Evolutionary conservation across 495 filamentous ascomycete genomes (phyloP).

Genomic region (Hypoxylon cercidicola): DNA sequence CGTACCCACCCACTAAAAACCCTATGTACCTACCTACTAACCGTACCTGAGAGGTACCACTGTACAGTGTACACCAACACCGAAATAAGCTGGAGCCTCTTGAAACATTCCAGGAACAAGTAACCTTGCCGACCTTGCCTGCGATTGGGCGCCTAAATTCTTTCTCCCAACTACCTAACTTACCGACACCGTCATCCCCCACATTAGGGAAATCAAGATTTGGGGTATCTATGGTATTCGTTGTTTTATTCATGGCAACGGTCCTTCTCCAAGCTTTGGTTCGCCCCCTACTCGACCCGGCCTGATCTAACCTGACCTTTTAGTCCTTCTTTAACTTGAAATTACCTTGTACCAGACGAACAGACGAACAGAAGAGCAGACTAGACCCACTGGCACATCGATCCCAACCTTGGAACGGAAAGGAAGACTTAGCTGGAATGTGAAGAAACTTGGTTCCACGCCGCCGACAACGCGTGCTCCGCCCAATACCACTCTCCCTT

Average conservation of each 20-base stretch:
- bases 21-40: no score
- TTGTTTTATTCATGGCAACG: slow-evolving; percentile 2
- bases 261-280: slow-evolving; percentile 8
- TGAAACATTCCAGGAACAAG: slow-evolving; percentile 44
- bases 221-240: slow-evolving; percentile 16
- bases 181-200: slow-evolving; percentile 14
- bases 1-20: slow-evolving; percentile 3
- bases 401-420: not conserved
- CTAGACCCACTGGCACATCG: not conserved
- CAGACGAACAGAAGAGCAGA: not conserved
- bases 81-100: slow-evolving; percentile 21
- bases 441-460: slow-evolving; percentile 25
- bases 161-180: slow-evolving; percentile 4
- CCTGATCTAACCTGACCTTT: slow-evolving; percentile 27
- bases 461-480: slow-evolving; percentile 35
- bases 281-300: slow-evolving; percentile 6
- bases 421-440: slow-evolving; percentile 31
- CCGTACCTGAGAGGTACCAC: no score
- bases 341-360: not conserved
- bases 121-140: slow-evolving; percentile 1
- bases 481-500: slow-evolving; percentile 7
- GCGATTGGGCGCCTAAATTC: slow-evolving; percentile 42
- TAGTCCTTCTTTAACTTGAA: slow-evolving; percentile 21
- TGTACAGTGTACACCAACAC: not conserved
- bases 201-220: slow-evolving; percentile 32